phyloP scores from a whole-genome alignment of 1,284 basidiomycete genomes.

The Trichosporon inkin region DNA sequence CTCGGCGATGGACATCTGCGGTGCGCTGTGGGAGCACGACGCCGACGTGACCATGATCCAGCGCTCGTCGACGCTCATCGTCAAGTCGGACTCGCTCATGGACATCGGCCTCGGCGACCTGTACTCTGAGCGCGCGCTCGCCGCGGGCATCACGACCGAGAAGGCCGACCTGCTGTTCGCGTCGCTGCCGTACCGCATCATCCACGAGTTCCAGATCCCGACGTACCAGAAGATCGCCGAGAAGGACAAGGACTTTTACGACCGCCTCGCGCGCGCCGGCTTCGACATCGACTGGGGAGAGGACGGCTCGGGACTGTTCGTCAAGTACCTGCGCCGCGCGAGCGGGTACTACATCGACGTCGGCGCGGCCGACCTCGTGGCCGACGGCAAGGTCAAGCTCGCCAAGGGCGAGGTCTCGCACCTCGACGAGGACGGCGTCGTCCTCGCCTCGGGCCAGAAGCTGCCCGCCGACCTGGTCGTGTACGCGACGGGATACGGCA shows the following conservation, averaged over 20 bases:
- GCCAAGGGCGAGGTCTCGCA: constrained; percentile 24
- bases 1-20: constrained; percentile 24
- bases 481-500: constrained; percentile 23
- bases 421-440: constrained; percentile 21
- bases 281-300: constrained; percentile 29
- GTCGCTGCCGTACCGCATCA: constrained; percentile 52
- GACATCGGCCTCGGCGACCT: constrained; percentile 52
- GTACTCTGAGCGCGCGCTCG: constrained; percentile 58
- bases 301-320: constrained; percentile 22
- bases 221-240: constrained; percentile 41
- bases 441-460: constrained; percentile 14
- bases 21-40: constrained; percentile 46
- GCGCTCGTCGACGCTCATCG: constrained; percentile 52
- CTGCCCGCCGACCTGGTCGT: constrained; percentile 22
- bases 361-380: constrained; percentile 24
- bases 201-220: constrained; percentile 55
- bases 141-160: constrained; percentile 55
- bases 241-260: constrained; percentile 19
- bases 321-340: constrained; percentile 25
- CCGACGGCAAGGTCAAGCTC: constrained; percentile 29
- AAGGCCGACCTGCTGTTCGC: constrained; percentile 52
- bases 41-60: constrained; percentile 48
- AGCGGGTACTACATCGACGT: constrained; percentile 25
- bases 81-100: constrained; percentile 51
- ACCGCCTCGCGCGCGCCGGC: constrained; percentile 19